Evolutionary conservation across 495 filamentous ascomycete species (phyloP).

Genomic region (Chaetomium tenue): DNA sequence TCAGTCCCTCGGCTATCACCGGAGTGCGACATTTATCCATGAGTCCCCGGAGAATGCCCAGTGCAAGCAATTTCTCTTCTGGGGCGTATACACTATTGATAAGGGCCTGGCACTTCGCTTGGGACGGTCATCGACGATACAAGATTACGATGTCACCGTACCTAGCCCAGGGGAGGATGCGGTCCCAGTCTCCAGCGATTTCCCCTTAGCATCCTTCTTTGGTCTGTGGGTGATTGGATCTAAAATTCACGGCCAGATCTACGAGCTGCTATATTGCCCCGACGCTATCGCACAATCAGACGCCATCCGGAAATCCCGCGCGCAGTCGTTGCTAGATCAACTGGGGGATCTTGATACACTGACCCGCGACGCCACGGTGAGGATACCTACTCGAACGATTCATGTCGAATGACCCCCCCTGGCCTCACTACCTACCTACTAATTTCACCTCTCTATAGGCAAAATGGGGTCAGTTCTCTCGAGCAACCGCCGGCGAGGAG

Average conservation of each 20-base stretch:
- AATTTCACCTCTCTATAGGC: background rate
- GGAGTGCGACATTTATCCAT: conserved; percentile 51
- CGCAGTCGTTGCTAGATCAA: background rate
- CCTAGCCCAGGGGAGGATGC: conserved; percentile 8
- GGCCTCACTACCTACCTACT: too few relatives aligned
- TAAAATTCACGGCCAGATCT: conserved; percentile 25
- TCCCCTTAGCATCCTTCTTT: conserved; percentile 10
- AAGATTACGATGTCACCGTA: conserved; percentile 60
- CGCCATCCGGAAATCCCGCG: conserved; percentile 7
- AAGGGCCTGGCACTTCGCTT: conserved; percentile 59
- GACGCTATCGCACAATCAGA: conserved; percentile 19
- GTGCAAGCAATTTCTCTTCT: conserved; percentile 53
- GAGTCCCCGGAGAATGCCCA: conserved; percentile 38
- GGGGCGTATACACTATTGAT: conserved; percentile 58
- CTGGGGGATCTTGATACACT: conserved; percentile 12
- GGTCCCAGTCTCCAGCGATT: background rate
- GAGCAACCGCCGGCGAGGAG: conserved; percentile 16
- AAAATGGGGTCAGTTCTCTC: background rate
- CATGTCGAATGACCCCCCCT: background rate
- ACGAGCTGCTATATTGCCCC: conserved; percentile 26
- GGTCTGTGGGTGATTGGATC: conserved; percentile 21
- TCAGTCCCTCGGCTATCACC: conserved; percentile 62
- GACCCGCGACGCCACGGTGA: conserved; percentile 2
- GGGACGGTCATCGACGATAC: conserved; percentile 58
- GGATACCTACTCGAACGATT: background rate